These are phyloP conservation scores for Kodamaea plutei DNA, from an alignment of 1,139 yeast genomes.

Conservation along the genomic window DNA sequence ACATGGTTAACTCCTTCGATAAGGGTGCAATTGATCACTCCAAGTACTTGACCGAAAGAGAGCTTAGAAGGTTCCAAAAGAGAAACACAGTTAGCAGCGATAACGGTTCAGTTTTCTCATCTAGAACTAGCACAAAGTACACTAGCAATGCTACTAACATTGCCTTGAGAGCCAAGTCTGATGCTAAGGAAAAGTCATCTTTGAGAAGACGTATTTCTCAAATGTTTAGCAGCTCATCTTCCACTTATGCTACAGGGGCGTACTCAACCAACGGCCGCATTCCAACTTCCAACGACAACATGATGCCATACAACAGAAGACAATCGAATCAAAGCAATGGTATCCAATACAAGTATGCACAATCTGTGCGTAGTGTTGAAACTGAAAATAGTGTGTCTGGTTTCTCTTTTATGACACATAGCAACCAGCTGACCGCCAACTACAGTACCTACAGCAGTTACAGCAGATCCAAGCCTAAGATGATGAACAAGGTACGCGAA, in stretches of 20 bases:
- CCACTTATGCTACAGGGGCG: too few species aligned
- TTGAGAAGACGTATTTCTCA: conserved; percentile 27
- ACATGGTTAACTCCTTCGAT: conserved; percentile 7
- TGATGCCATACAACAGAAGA: too few species aligned
- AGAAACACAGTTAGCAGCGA: neutral
- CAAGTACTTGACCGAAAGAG: neutral
- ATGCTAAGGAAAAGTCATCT: conserved; percentile 18
- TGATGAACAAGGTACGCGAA: conserved; percentile 18
- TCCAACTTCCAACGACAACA: too few species aligned
- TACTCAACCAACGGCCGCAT: too few species aligned
- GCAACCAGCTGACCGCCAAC: conserved; percentile 4
- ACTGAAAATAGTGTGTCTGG: conserved; percentile 15
- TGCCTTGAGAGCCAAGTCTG: conserved; percentile 15
- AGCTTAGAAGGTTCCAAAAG: neutral
- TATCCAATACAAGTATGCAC: neutral
- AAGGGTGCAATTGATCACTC: conserved; percentile 1
- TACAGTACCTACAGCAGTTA: conserved; percentile 1
- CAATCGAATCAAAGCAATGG: too few species aligned
- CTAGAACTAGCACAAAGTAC: conserved; percentile 5
- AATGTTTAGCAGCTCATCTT: conserved; percentile 20
- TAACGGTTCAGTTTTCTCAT: neutral
- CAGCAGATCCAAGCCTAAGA: conserved; percentile 6
- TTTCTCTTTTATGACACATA: conserved; percentile 25
- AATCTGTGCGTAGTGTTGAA: conserved; percentile 1
- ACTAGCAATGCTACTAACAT: conserved; percentile 11